Conservation (phyloP, 2,329 filamentous ascomycete genomes). For the Beauveria caledonica region DNA sequence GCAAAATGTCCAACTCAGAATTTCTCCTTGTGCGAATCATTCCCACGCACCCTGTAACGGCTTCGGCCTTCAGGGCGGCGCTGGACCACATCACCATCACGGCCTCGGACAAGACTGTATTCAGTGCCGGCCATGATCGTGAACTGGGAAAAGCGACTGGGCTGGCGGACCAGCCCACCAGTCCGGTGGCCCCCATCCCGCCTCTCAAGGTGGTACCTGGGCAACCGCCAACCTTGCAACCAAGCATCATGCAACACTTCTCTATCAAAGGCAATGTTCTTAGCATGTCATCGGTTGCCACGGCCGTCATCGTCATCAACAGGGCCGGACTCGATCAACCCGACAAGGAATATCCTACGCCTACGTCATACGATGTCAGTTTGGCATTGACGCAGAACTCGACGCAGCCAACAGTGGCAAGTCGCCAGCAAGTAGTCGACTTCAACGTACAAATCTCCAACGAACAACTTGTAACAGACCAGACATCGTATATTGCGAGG, state of each 20-base stretch:
- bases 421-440: background rate
- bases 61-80: background rate
- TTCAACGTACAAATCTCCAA: constrained; percentile 1
- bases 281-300: constrained; percentile 4
- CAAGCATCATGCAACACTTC: constrained; percentile 6
- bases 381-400: background rate
- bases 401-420: background rate
- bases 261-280: background rate
- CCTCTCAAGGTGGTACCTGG: background rate
- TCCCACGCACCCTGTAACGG: background rate
- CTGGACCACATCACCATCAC: constrained; percentile 6
- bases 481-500: background rate
- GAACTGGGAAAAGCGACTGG: constrained; percentile 2
- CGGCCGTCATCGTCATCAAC: constrained; percentile 6
- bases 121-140: background rate
- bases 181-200: background rate
- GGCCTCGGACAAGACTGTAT: constrained; percentile 1
- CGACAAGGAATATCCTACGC: constrained; percentile 1
- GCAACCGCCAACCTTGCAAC: background rate
- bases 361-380: constrained; percentile 6
- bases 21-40: constrained; percentile 10
- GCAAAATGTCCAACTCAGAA: constrained; percentile 2
- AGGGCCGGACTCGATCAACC: background rate
- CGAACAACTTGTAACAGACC: background rate
- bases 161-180: background rate